Evolutionary conservation across 331 rosid genomes (phyloP).

Genomic region (Prunus yedoensis): DNA sequence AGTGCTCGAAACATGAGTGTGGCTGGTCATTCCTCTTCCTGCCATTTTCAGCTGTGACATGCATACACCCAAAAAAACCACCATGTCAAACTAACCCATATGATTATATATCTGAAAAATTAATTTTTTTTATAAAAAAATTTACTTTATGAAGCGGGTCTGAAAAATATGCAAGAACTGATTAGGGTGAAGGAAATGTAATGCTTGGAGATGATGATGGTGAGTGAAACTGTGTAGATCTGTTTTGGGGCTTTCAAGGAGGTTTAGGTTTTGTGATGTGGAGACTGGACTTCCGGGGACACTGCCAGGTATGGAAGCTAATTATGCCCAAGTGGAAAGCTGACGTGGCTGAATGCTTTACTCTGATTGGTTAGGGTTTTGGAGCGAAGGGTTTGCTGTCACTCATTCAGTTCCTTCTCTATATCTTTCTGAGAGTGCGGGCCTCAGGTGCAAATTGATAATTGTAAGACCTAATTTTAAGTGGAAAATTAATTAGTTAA

Average conservation of each 20-base stretch:
- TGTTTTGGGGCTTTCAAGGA: background rate
- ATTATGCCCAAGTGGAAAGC: constrained; percentile 13
- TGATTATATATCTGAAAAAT: background rate
- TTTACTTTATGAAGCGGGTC: too few relatives aligned
- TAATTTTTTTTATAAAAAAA: too few relatives aligned
- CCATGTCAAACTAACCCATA: too few relatives aligned
- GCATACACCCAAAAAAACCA: too few relatives aligned
- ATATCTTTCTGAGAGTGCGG: constrained; percentile 2
- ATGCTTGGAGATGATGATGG: background rate
- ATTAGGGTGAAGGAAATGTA: background rate
- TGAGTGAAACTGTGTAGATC: background rate
- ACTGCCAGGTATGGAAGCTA: constrained; percentile 15
- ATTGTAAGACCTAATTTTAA: background rate
- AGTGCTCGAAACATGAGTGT: background rate
- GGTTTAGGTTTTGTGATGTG: background rate
- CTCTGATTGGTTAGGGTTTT: constrained; percentile 9
- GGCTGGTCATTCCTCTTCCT: background rate
- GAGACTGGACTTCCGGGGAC: background rate
- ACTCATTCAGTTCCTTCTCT: background rate
- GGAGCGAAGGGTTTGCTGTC: background rate
- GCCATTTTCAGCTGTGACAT: background rate
- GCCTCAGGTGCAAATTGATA: background rate
- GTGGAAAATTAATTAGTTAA: background rate
- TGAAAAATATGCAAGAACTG: background rate
- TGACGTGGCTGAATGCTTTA: constrained; percentile 8